Conservation (phyloP, 225 moss, liverwort and hornwort species). For the Physcomitrellopsis africana region DNA sequence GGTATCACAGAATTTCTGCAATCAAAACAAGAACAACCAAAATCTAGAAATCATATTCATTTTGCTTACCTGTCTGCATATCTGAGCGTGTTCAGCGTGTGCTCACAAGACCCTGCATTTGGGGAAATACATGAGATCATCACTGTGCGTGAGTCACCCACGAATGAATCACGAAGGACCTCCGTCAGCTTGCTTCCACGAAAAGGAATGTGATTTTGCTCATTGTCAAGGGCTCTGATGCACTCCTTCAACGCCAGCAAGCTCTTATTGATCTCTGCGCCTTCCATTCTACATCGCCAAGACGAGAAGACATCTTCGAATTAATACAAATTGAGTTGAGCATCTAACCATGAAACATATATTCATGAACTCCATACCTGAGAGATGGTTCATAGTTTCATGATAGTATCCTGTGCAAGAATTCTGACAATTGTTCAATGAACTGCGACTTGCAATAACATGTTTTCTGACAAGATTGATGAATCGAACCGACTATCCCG, state of each 20-base stretch:
- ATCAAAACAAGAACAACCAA: conserved; percentile 21
- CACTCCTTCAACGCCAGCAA: conserved; percentile 98
- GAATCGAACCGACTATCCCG: background rate
- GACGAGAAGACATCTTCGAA: conserved; percentile 18
- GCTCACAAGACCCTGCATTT: conserved; percentile 98
- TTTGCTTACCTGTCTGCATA: conserved; percentile 87
- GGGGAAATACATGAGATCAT: conserved; percentile 99
- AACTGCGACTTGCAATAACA: conserved; percentile 1
- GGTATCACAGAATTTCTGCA: background rate
- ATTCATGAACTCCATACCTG: background rate
- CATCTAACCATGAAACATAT: background rate
- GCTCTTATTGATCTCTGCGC: conserved; percentile 99
- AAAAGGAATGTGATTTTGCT: conserved; percentile 98
- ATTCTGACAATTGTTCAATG: background rate
- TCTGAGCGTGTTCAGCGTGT: conserved; percentile 96
- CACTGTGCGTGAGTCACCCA: conserved; percentile 97
- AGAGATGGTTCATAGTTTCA: background rate
- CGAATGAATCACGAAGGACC: conserved; percentile 96
- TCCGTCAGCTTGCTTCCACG: conserved; percentile 98
- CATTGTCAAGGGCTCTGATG: conserved; percentile 97
- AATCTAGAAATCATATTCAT: background rate
- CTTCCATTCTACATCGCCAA: conserved; percentile 85
- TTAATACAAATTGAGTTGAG: conserved; percentile 19
- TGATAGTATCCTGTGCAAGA: background rate
- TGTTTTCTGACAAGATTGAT: background rate